Evolutionary conservation across 2,329 filamentous ascomycete genomes (phyloP).

Genomic region (Monosporascus sp.): DNA sequence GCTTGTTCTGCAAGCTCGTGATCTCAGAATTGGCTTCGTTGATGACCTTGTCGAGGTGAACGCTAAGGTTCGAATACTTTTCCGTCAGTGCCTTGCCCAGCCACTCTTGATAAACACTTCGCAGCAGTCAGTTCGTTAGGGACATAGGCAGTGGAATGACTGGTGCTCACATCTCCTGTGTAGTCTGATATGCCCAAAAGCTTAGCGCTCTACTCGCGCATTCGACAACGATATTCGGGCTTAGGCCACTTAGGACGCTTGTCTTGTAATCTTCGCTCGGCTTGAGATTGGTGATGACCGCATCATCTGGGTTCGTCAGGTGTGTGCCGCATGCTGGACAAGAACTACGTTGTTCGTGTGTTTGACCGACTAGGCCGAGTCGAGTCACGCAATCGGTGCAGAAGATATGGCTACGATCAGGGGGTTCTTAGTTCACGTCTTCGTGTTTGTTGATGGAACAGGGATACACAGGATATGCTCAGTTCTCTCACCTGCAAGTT

Average conservation of each 20-base stretch:
- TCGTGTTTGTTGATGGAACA: slow-evolving; percentile 6
- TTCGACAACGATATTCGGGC: slow-evolving; percentile 78
- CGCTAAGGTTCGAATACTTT: slow-evolving; percentile 60
- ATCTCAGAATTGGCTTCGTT: slow-evolving; percentile 73
- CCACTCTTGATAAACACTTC: slow-evolving; percentile 71
- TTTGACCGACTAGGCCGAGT: slow-evolving; percentile 55
- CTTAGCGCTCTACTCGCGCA: slow-evolving; percentile 72
- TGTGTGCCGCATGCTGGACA: slow-evolving; percentile 74
- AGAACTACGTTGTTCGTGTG: slow-evolving; percentile 42
- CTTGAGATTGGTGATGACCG: slow-evolving; percentile 63
- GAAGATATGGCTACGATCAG: slow-evolving; percentile 67
- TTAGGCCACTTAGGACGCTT: slow-evolving; percentile 75
- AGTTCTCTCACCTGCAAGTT: slow-evolving; percentile 65
- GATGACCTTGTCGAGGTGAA: slow-evolving; percentile 66
- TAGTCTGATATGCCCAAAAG: slow-evolving; percentile 84
- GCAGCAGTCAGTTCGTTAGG: slow-evolving; percentile 3
- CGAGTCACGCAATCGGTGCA: slow-evolving; percentile 68
- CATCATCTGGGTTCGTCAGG: slow-evolving; percentile 69
- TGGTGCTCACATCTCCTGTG: slow-evolving; percentile 69
- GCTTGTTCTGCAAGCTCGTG: slow-evolving; percentile 56
- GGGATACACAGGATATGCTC: background rate
- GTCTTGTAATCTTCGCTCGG: slow-evolving; percentile 89
- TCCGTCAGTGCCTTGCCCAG: slow-evolving; percentile 66
- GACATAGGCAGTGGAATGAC: background rate
- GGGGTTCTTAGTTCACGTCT: background rate